These are phyloP conservation scores for Nitzschia putrida DNA, from an alignment of 108 stramenopile species.

Conservation along the genomic window DNA sequence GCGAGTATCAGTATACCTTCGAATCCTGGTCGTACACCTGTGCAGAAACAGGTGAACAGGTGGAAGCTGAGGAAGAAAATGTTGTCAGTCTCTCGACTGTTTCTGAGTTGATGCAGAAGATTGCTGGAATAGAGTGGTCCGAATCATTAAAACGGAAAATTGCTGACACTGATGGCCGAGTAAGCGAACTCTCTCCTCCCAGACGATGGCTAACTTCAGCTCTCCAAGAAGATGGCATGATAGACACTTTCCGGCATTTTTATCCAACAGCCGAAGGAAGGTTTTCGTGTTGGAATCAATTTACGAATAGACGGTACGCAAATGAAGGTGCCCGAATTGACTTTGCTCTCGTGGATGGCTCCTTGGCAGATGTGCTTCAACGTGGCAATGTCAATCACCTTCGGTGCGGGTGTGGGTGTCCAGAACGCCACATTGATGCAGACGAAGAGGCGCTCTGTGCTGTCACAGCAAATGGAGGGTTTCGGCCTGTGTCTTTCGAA, in stretches of 20 bases:
- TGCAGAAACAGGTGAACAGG: slow-evolving; percentile 34
- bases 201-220: slow-evolving; percentile 66
- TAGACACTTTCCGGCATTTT: slow-evolving; percentile 81
- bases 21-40: slow-evolving; percentile 46
- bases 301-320: slow-evolving; percentile 74
- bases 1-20: slow-evolving; percentile 56
- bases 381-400: slow-evolving; percentile 41
- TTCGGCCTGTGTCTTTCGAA: slow-evolving; percentile 69
- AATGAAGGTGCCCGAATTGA: slow-evolving; percentile 91
- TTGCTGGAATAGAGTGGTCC: slow-evolving; percentile 70
- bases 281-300: slow-evolving; percentile 92
- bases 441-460: slow-evolving; percentile 80
- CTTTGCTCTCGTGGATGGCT: slow-evolving; percentile 76
- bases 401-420: slow-evolving; percentile 63
- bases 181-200: slow-evolving; percentile 56
- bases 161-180: slow-evolving; percentile 49
- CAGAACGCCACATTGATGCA: slow-evolving; percentile 34
- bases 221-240: slow-evolving; percentile 78
- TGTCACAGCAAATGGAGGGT: slow-evolving; percentile 77
- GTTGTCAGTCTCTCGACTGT: slow-evolving; percentile 46
- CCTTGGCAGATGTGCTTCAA: slow-evolving; percentile 49
- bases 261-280: slow-evolving; percentile 81
- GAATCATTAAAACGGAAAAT: slow-evolving; percentile 47
- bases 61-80: slow-evolving; percentile 55
- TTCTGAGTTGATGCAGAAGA: slow-evolving; percentile 75